phyloP scores from a whole-genome alignment of 345 rosid genomes.

The Pugionium cornutum region DNA sequence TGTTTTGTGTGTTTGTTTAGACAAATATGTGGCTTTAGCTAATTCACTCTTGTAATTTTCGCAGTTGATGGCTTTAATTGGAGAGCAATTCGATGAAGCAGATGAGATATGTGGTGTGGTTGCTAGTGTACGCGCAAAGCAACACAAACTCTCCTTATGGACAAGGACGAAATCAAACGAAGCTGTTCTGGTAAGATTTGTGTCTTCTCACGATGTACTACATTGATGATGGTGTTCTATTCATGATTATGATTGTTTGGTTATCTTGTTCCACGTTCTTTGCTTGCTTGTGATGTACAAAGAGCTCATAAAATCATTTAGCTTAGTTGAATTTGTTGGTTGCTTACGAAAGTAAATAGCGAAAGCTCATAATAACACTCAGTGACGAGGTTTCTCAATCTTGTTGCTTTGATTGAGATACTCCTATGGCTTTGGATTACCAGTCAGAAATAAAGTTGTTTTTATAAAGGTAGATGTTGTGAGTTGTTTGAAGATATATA shows the following conservation, averaged over 20 bases:
- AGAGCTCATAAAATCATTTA: neutral
- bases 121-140: constrained; percentile 84
- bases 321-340: neutral
- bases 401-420: constrained; percentile 14
- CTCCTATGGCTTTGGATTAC: neutral
- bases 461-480: no score
- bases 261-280: neutral
- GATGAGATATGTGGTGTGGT: constrained; percentile 96
- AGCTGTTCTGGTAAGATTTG: constrained; percentile 70
- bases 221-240: constrained; percentile 1
- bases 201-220: neutral
- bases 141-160: constrained; percentile 88
- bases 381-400: neutral
- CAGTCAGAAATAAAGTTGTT: neutral
- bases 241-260: neutral
- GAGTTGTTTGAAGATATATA: neutral
- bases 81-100: constrained; percentile 88
- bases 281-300: constrained; percentile 12
- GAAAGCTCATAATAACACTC: neutral
- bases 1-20: neutral
- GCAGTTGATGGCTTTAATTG: constrained; percentile 90
- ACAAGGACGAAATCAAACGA: constrained; percentile 85
- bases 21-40: neutral
- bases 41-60: neutral
- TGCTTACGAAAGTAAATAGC: neutral